A percentile compares a stretch with the other conserved stretches of the same genome.
Conservation (phyloP, 495 filamentous ascomycete species). For the Ramalina intermedia region DNA sequence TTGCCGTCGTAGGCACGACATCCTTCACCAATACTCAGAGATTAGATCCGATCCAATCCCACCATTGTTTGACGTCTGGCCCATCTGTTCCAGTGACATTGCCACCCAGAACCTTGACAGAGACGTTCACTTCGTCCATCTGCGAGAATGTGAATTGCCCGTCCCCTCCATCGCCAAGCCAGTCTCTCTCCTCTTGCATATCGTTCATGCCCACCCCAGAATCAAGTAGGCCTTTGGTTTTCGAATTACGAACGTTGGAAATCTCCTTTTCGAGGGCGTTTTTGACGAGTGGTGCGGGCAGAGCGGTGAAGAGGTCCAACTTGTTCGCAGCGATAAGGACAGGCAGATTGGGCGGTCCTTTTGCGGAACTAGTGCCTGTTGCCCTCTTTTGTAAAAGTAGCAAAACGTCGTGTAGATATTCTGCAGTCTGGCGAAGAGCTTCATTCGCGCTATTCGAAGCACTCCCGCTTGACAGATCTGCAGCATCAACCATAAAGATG, state of each 20-base stretch:
- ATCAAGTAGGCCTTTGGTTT: conserved; percentile 69
- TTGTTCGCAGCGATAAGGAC: conserved; percentile 88
- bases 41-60: conserved; percentile 65
- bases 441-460: conserved; percentile 19
- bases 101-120: conserved; percentile 65
- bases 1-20: no score
- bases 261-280: conserved; percentile 69
- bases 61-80: conserved; percentile 64
- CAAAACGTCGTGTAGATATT: conserved; percentile 78
- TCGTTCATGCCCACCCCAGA: conserved; percentile 47
- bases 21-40: conserved; percentile 22
- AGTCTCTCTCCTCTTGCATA: conserved; percentile 55
- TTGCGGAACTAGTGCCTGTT: conserved; percentile 39
- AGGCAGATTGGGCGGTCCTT: conserved; percentile 46
- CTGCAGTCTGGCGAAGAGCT: conserved; percentile 44
- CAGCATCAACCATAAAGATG: conserved; percentile 78
- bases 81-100: conserved; percentile 58
- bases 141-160: conserved; percentile 64
- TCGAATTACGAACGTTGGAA: conserved; percentile 58
- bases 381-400: conserved; percentile 65
- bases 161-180: conserved; percentile 65
- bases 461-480: conserved; percentile 38
- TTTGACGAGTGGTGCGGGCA: conserved; percentile 66
- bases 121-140: conserved; percentile 69
- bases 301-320: conserved; percentile 83